Base-by-base conservation (phyloP, 305 asterid genomes). In the Lippia alba region DNA sequence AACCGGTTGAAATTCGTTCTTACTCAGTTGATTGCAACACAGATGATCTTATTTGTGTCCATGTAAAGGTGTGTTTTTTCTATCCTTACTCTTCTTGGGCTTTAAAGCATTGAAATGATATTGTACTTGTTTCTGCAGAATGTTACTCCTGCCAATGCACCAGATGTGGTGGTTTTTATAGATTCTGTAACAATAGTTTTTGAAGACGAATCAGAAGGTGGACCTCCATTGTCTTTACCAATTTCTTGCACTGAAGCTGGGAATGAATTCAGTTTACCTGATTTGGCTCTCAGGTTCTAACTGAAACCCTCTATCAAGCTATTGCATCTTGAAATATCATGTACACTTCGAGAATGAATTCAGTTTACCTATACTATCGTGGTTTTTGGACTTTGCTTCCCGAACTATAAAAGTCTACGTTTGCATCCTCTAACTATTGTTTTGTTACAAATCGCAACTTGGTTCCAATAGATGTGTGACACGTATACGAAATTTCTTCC, bases 181-280 rank as follows among this genome's bases (percentile, higher is more conserved):
- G 94, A 88, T 77, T 85, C 94, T 59, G 75, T 88, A 71, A 81
- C 94, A 70, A 69, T 88, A 66, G 74, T 88, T 64, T 84, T 77
- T 80, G 94, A 88, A 77, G 91, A 88, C 71, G 85, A 86, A 69
- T 84, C 91, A 40, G 79, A 70, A 57, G 84, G 77, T 64, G 94
- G 88, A 55, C 78, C 82, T 2, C 91, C 89, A 50, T 67, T 78
- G 53, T 78, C 82, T 67, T 82, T 82, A 64, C 91, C 89, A 50
- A 80, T 81, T 67, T 84, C 85, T 41, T 85, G 91, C 77, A 80
- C 79, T 64, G 94, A 88, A 74, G 89, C 88, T 80, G 94, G 94
- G 72, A 80, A 79, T 56, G 88, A 79, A 66, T 78, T 80, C 76
- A 74, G 77, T 76, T 79, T 88, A 30, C 94, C 94, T 54, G 79